A percentile compares a stretch with the other conserved stretches of the same genome.
phyloP scores from a whole-genome alignment of 2,329 filamentous ascomycete genomes.

The Alternaria novae-zelandiae region DNA sequence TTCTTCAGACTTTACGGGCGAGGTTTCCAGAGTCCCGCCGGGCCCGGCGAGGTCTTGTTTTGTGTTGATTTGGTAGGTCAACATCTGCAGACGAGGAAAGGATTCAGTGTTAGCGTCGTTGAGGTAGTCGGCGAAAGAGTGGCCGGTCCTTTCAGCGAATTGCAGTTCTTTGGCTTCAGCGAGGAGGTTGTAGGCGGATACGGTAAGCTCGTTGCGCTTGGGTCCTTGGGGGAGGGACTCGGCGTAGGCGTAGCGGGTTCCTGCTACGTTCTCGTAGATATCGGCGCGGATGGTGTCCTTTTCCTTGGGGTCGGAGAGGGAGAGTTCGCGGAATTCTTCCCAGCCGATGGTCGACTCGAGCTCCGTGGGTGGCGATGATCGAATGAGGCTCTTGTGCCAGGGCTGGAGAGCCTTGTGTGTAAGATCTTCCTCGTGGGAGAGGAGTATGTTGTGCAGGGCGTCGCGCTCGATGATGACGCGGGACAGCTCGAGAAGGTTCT shows the following conservation, averaged over 20 bases:
- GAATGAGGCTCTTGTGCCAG: constrained; percentile 28
- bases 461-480: constrained; percentile 84
- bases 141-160: constrained; percentile 26
- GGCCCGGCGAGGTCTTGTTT: constrained; percentile 19
- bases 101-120: neutral
- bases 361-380: constrained; percentile 22
- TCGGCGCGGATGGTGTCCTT: constrained; percentile 28
- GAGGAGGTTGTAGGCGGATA: constrained; percentile 38
- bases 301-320: constrained; percentile 25
- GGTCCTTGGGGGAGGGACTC: constrained; percentile 24
- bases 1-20: constrained; percentile 11
- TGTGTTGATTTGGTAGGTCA: constrained; percentile 26
- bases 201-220: constrained; percentile 24
- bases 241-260: constrained; percentile 30
- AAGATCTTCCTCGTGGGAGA: constrained; percentile 37
- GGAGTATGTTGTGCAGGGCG: constrained; percentile 77
- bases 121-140: constrained; percentile 25
- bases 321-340: constrained; percentile 35
- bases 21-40: neutral
- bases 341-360: constrained; percentile 36
- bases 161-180: constrained; percentile 38
- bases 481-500: constrained; percentile 86
- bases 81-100: constrained; percentile 25
- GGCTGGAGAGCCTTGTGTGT: constrained; percentile 29
- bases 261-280: constrained; percentile 34